Percentiles rank a stretch among this genome's conserved stretches.
Evolutionary conservation across 164 flowering plant species (phyloP).

Genomic region (Aristolochia californica): DNA sequence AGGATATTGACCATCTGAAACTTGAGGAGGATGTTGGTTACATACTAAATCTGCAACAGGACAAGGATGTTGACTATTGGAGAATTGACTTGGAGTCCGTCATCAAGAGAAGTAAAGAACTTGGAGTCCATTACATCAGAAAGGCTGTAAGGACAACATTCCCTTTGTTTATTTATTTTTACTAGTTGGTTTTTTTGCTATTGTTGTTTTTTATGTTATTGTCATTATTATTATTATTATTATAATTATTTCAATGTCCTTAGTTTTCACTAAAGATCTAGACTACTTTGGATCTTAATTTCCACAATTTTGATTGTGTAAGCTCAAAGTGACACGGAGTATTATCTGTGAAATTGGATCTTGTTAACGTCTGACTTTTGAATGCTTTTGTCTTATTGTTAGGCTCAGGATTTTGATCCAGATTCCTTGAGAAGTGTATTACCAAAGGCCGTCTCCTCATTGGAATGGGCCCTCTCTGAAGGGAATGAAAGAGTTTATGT

Average conservation of each 20-base stretch:
- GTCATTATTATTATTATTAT: too few species aligned
- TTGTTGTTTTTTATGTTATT: too few species aligned
- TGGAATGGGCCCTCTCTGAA: conserved; percentile 86
- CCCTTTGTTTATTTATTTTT: not conserved
- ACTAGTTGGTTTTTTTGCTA: too few species aligned
- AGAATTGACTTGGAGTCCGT: conserved; percentile 63
- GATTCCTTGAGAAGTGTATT: conserved; percentile 64
- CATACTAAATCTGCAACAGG: conserved; percentile 88
- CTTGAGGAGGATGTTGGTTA: conserved; percentile 68
- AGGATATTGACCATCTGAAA: conserved; percentile 77
- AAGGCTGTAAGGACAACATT: conserved; percentile 54
- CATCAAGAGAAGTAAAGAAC: conserved; percentile 41
- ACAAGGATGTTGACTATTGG: conserved; percentile 80
- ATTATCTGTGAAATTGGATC: too few species aligned
- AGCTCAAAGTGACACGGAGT: too few species aligned
- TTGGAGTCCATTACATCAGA: conserved; percentile 82
- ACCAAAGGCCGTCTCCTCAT: conserved; percentile 79
- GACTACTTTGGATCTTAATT: too few species aligned
- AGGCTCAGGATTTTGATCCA: conserved; percentile 93
- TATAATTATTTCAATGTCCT: too few species aligned
- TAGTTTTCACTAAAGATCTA: too few species aligned
- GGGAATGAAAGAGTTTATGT: conserved; percentile 77
- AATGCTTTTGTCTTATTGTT: too few species aligned
- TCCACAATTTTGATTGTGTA: too few species aligned
- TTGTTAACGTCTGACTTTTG: too few species aligned